These are phyloP conservation scores for Fraxinus albicans DNA, from an alignment of 305 asterid species.

Conservation along the genomic window DNA sequence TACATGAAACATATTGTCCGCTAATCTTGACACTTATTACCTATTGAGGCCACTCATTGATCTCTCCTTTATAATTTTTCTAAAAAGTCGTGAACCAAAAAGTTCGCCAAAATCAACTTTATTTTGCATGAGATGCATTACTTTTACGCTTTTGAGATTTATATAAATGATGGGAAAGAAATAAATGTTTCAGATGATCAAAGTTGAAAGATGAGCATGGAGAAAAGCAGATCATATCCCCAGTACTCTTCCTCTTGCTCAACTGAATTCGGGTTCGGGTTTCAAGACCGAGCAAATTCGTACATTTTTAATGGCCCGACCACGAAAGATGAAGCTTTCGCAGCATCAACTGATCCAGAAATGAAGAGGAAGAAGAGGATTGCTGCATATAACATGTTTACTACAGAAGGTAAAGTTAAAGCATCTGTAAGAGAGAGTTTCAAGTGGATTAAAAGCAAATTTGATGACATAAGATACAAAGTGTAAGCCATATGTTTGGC, in stretches of 20 bases:
- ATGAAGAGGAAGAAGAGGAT: slow-evolving; percentile 81
- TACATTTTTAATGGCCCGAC: slow-evolving; percentile 68
- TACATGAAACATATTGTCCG: background rate
- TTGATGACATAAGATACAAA: slow-evolving; percentile 45
- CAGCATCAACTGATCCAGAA: slow-evolving; percentile 54
- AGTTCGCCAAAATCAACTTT: background rate
- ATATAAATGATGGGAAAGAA: slow-evolving; percentile 21
- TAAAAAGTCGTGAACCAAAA: background rate
- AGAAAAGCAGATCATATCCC: slow-evolving; percentile 71
- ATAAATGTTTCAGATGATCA: slow-evolving; percentile 1
- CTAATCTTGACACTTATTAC: background rate
- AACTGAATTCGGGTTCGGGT: slow-evolving; percentile 29
- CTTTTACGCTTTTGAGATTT: slow-evolving; percentile 28
- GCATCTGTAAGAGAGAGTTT: slow-evolving; percentile 65
- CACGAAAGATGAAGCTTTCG: slow-evolving; percentile 30
- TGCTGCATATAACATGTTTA: slow-evolving; percentile 65
- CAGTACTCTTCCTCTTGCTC: slow-evolving; percentile 48
- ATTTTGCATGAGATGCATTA: slow-evolving; percentile 27
- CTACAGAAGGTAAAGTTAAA: slow-evolving; percentile 70
- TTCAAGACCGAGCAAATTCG: slow-evolving; percentile 31
- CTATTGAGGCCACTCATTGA: background rate
- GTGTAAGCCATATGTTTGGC: slow-evolving; percentile 16
- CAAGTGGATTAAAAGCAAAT: slow-evolving; percentile 83
- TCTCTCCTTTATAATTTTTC: background rate
- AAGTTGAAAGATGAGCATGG: slow-evolving; percentile 39